Conservation (phyloP, 176 grass and related monocot genomes). For the Luzula sylvatica region DNA sequence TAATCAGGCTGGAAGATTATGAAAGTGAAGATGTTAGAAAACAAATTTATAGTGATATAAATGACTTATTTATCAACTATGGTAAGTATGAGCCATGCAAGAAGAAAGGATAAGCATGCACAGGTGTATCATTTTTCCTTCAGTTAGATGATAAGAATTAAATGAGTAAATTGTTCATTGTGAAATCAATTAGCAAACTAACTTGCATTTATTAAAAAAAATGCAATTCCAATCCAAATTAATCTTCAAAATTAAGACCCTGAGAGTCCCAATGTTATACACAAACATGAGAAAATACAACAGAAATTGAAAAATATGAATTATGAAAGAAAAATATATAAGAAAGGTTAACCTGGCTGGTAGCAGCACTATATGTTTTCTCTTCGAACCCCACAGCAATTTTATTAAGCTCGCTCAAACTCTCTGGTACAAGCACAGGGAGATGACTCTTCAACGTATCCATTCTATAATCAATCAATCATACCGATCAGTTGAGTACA, state of each 20-base stretch:
- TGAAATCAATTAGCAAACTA: background rate
- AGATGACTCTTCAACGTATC: slow-evolving; percentile 72
- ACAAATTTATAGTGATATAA: background rate
- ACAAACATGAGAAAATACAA: background rate
- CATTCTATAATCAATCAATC: slow-evolving; percentile 38
- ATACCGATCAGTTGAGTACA: background rate
- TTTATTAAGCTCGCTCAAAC: slow-evolving; percentile 51
- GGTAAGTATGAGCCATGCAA: background rate
- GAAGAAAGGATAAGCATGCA: background rate
- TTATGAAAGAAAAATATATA: background rate
- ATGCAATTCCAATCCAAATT: background rate
- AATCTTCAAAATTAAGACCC: background rate
- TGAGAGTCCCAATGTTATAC: background rate
- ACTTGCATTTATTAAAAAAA: background rate
- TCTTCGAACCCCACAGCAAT: slow-evolving; percentile 75
- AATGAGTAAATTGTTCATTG: slow-evolving; percentile 16
- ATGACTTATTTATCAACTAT: background rate
- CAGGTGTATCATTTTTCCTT: background rate
- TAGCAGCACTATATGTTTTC: slow-evolving; percentile 49
- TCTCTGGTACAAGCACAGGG: slow-evolving; percentile 50
- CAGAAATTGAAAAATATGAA: background rate
- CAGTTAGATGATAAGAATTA: background rate
- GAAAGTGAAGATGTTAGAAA: slow-evolving; percentile 17
- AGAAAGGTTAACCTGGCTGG: slow-evolving; percentile 35
- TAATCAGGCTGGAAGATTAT: slow-evolving; percentile 66